A percentile compares a stretch with the other conserved stretches of the same genome.
Evolutionary conservation across 805 yeast genomes (phyloP).

Genomic region (Sungouiozyma ichnusensis): DNA sequence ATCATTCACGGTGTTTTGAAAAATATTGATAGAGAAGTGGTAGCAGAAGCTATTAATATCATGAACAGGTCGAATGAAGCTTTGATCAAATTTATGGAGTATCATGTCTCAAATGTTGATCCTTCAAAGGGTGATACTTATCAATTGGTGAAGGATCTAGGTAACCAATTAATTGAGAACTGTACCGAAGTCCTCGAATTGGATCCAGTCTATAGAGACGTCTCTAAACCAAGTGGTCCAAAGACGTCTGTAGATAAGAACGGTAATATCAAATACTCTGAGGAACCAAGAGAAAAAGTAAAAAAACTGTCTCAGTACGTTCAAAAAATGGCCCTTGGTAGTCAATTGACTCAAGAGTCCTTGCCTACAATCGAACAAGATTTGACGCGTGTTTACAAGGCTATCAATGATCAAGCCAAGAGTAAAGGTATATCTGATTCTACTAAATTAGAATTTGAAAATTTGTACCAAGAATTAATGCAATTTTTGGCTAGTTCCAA

Average conservation of each 20-base stretch:
- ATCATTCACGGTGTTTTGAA: constrained; percentile 87
- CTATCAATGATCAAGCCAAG: constrained; percentile 61
- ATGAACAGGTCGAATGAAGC: constrained; percentile 96
- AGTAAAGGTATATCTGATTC: constrained; percentile 38
- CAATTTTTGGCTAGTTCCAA: constrained; percentile 57
- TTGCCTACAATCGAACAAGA: constrained; percentile 81
- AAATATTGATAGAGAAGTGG: constrained; percentile 92
- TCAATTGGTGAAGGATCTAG: constrained; percentile 77
- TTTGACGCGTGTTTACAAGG: constrained; percentile 70
- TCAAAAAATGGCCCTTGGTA: constrained; percentile 92
- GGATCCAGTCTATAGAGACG: constrained; percentile 93
- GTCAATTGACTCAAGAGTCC: constrained; percentile 55
- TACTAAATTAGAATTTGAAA: constrained; percentile 61
- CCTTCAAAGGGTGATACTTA: constrained; percentile 83
- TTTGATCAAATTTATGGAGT: constrained; percentile 92
- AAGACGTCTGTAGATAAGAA: constrained; percentile 76
- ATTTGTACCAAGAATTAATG: constrained; percentile 59
- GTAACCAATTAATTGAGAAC: constrained; percentile 89
- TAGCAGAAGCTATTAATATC: constrained; percentile 89
- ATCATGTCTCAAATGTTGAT: constrained; percentile 52
- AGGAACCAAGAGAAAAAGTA: constrained; percentile 79
- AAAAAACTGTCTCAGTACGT: constrained; percentile 94
- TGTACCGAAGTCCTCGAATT: constrained; percentile 74
- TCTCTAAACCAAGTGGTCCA: constrained; percentile 90
- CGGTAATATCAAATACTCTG: constrained; percentile 80